A percentile compares a stretch with the other conserved stretches of the same genome.
Evolutionary conservation across 2,329 filamentous ascomycete species (phyloP).

Genomic region (Stenocarpella maydis): DNA sequence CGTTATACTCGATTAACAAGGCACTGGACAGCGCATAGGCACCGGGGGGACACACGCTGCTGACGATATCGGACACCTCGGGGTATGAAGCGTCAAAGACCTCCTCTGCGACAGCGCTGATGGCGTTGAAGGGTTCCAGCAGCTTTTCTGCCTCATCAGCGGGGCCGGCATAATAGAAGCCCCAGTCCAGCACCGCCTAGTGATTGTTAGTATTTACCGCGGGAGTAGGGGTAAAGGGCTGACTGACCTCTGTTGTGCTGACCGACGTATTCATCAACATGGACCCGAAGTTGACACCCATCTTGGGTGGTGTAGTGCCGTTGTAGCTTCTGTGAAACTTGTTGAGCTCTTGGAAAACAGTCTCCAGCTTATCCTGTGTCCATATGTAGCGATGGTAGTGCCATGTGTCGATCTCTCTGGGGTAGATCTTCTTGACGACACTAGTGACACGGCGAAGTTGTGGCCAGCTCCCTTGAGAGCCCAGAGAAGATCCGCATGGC

Average conservation of each 20-base stretch:
- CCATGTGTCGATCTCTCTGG: neutral
- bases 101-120: neutral
- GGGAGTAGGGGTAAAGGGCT: no score
- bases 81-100: neutral
- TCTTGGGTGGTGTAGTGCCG: neutral
- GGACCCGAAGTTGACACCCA: neutral
- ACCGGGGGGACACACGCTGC: no score
- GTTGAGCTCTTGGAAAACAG: neutral
- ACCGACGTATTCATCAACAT: neutral
- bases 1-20: no score
- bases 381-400: neutral
- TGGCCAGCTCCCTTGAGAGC: constrained; percentile 43
- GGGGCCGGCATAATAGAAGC: neutral
- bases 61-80: neutral
- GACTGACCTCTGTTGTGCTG: neutral
- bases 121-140: neutral
- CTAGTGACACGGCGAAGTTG: constrained; percentile 11
- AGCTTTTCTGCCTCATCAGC: neutral
- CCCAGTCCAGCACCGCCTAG: neutral
- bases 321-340: neutral
- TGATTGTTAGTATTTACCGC: no score
- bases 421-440: neutral
- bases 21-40: no score
- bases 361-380: constrained; percentile 6
- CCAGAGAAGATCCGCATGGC: constrained; percentile 55